These are phyloP conservation scores for Stereocaulon alpinum DNA, from an alignment of 495 filamentous ascomycete genomes.

Conservation along the genomic window DNA sequence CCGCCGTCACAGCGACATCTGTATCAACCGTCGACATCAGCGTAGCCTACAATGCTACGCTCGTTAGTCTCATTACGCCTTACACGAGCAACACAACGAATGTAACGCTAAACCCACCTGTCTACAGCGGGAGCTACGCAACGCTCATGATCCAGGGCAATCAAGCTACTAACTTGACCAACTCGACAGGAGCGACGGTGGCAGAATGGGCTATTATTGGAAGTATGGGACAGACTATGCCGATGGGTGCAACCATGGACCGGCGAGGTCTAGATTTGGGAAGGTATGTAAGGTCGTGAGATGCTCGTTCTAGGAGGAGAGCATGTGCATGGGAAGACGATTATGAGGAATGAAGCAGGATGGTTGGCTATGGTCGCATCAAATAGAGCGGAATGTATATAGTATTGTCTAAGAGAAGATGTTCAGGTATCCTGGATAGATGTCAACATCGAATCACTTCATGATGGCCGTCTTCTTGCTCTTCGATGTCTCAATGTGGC, in stretches of 20 bases:
- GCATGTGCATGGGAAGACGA: no score
- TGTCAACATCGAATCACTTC: no score
- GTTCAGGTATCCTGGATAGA: no score
- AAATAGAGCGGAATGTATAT: no score
- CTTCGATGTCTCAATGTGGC: no score
- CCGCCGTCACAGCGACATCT: constrained; percentile 7
- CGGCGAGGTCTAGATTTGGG: neutral
- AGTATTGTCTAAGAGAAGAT: no score
- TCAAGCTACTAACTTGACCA: constrained; percentile 39
- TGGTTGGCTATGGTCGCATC: no score
- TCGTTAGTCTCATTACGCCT: constrained; percentile 28
- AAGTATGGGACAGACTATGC: neutral
- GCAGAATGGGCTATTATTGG: constrained; percentile 59
- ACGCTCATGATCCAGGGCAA: constrained; percentile 40
- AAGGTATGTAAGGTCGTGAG: neutral
- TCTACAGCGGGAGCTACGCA: constrained; percentile 33
- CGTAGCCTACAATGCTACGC: constrained; percentile 28
- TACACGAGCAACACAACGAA: constrained; percentile 40
- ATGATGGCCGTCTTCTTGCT: no score
- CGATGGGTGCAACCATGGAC: neutral
- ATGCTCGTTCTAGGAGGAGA: no score
- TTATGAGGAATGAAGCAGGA: no score
- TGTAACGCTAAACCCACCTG: constrained; percentile 29
- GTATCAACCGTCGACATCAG: constrained; percentile 30
- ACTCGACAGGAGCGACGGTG: constrained; percentile 54